Conservation (phyloP, 495 filamentous ascomycete species). For the Hypoxylon rickii region DNA sequence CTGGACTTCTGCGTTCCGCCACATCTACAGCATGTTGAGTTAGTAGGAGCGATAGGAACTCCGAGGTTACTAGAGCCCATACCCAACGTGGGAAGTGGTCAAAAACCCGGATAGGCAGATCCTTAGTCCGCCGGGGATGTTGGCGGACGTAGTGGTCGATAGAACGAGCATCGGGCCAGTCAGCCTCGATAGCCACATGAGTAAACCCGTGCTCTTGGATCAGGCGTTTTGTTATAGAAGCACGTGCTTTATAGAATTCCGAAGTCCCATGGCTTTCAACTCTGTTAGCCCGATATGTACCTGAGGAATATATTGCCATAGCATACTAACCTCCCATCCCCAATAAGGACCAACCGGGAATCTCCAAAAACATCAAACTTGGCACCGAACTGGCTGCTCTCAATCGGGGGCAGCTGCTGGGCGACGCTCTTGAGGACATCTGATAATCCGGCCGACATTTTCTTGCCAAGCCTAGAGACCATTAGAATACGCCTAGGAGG, state of each 20-base stretch:
- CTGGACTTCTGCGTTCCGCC: conserved; percentile 58
- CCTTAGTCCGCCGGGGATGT: conserved; percentile 5
- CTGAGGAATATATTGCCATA: neutral
- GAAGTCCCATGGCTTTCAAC: conserved; percentile 20
- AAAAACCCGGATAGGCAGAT: conserved; percentile 43
- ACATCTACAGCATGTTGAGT: conserved; percentile 42
- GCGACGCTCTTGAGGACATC: conserved; percentile 10
- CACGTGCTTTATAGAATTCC: conserved; percentile 20
- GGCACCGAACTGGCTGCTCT: conserved; percentile 15
- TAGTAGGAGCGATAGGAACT: neutral
- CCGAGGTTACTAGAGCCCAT: neutral
- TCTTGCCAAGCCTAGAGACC: conserved; percentile 3
- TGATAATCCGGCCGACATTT: conserved; percentile 8
- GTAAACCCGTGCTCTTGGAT: conserved; percentile 55
- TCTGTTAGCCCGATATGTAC: neutral
- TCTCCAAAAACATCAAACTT: conserved; percentile 20
- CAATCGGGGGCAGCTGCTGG: conserved; percentile 15
- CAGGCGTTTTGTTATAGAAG: conserved; percentile 49
- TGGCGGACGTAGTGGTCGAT: conserved; percentile 54
- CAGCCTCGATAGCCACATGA: conserved; percentile 56
- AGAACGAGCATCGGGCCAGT: conserved; percentile 59
- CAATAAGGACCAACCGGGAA: conserved; percentile 19
- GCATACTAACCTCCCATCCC: conserved; percentile 17
- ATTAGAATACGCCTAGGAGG: too few relatives aligned
- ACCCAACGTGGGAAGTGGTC: conserved; percentile 57